Percentiles rank a stretch among this genome's conserved stretches.
phyloP scores from a whole-genome alignment of 139 green algal genomes.

The Prasinococcaceae sp. region DNA sequence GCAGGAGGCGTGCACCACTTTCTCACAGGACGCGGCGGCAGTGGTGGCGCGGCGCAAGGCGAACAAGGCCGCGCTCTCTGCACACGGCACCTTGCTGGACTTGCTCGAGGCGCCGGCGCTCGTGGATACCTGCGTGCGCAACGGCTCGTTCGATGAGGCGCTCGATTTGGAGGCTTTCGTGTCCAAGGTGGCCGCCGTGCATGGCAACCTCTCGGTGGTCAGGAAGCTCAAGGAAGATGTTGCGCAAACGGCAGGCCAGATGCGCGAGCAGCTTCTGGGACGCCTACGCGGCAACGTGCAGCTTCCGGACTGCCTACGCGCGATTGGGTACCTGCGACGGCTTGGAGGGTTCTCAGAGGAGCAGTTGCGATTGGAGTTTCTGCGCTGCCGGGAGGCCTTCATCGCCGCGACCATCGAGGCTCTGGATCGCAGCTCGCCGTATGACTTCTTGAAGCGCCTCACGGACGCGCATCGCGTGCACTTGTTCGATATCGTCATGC shows the following conservation, averaged over 20 bases:
- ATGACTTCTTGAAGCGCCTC: conserved; percentile 68
- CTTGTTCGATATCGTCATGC: conserved; percentile 96
- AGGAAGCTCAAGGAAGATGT: conserved; percentile 49
- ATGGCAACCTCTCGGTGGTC: conserved; percentile 54
- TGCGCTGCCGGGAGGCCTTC: conserved; percentile 46
- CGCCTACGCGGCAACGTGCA: conserved; percentile 47
- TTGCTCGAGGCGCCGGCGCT: conserved; percentile 88
- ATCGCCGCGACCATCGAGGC: conserved; percentile 48
- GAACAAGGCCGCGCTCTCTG: conserved; percentile 19
- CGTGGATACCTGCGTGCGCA: conserved; percentile 88
- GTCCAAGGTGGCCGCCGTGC: conserved; percentile 44
- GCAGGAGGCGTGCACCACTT: conserved; percentile 19
- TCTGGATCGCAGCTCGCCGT: conserved; percentile 47
- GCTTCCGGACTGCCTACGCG: conserved; percentile 76
- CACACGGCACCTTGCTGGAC: conserved; percentile 64
- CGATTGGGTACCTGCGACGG: conserved; percentile 82
- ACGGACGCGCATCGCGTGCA: conserved; percentile 91
- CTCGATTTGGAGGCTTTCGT: conserved; percentile 73
- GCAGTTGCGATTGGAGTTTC: conserved; percentile 48
- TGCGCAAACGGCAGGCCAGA: conserved; percentile 33
- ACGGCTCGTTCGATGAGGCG: conserved; percentile 90
- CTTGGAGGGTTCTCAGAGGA: conserved; percentile 62
- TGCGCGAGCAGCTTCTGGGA: conserved; percentile 72
- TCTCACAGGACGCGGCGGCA: conserved; percentile 17
- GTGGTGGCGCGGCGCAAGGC: conserved; percentile 19